Base-by-base conservation (phyloP, 805 yeast species). In the Candida loeiensis region DNA sequence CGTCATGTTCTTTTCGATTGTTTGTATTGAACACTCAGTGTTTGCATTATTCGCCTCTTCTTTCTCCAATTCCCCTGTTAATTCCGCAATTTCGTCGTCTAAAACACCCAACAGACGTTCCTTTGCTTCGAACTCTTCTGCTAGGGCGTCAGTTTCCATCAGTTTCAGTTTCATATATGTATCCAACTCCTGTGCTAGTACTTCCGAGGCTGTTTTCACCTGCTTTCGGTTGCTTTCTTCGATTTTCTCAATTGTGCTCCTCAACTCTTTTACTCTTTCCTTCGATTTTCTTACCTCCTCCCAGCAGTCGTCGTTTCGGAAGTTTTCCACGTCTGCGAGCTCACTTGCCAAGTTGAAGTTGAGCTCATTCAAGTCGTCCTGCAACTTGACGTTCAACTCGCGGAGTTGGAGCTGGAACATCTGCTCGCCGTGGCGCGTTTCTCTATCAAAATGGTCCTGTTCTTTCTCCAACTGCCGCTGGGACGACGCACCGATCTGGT, bases 261-360 rank as follows among this genome's bases (percentile, higher is more conserved):
- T 17, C 12, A 54, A 21, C 4, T 33, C 27, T 4, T 44, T 34
- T 12, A 44, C 34, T 33, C 47, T 37, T 3, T 18, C 25, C 22
- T 55, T 39, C 12, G 64, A 39, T 0, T 43, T 35, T 3, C 36
- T 27, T 11, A 61, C 50, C 22, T 59, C 55, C 6, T 43, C 30
- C 9, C 45, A 13, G 4, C 50, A 15, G 4, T 48, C 49, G 5
- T 54, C 55, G 44, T 61, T 63, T 12, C 51, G 46, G 34, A 46
- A 57, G 15, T 37, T 36, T 21, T 50, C 45, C 0, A 67, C 65
- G 3, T 47, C 41, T 13, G 55, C 48, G 4, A 71, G 45, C 38
- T 65, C 68, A 17, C 58, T 46, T n/a, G 58, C 54, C 26, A 68
- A 45, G 36, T 69, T 66, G 44, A 59, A 63, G 22, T 56, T 53